phyloP scores from a whole-genome alignment of 306 rosid species.

The Prinsepia uniflora region DNA sequence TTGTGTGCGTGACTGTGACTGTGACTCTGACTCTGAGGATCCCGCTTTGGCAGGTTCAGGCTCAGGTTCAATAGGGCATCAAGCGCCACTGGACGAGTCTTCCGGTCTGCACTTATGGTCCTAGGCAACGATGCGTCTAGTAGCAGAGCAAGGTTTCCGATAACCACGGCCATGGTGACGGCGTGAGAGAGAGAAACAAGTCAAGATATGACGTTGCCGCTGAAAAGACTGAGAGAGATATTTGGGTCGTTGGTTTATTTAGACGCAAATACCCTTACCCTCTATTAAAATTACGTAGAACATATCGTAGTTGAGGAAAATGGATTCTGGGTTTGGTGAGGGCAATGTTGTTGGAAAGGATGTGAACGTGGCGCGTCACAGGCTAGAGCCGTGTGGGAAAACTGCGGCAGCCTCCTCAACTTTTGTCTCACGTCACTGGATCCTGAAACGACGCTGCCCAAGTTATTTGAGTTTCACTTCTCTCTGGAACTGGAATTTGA shows the following conservation, averaged over 20 bases:
- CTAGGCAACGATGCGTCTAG: constrained; percentile 60
- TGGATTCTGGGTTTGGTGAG: constrained; percentile 11
- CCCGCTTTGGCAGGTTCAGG: constrained; percentile 43
- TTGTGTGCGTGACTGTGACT: constrained; percentile 18
- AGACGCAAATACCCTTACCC: constrained; percentile 28
- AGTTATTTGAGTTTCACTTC: no score
- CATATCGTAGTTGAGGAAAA: no score
- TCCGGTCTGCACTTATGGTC: constrained; percentile 44
- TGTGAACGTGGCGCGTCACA: constrained; percentile 29
- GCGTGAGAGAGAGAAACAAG: constrained; percentile 1
- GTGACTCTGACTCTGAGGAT: constrained; percentile 18
- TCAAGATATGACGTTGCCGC: constrained; percentile 28
- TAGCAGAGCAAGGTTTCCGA: constrained; percentile 65
- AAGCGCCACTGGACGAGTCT: constrained; percentile 40
- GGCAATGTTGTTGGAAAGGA: not conserved
- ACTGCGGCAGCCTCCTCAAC: constrained; percentile 9
- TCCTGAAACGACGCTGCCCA: no score
- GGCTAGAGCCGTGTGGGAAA: constrained; percentile 40
- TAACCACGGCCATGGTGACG: constrained; percentile 51
- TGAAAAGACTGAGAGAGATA: constrained; percentile 37
- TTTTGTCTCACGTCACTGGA: constrained; percentile 12
- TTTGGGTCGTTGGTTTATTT: constrained; percentile 19
- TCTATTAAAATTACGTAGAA: not conserved
- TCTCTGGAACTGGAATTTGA: no score
- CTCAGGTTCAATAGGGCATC: constrained; percentile 49